Evolutionary conservation across 2,329 filamentous ascomycete genomes (phyloP).

Genomic region (Cyphellophora attinorum): DNA sequence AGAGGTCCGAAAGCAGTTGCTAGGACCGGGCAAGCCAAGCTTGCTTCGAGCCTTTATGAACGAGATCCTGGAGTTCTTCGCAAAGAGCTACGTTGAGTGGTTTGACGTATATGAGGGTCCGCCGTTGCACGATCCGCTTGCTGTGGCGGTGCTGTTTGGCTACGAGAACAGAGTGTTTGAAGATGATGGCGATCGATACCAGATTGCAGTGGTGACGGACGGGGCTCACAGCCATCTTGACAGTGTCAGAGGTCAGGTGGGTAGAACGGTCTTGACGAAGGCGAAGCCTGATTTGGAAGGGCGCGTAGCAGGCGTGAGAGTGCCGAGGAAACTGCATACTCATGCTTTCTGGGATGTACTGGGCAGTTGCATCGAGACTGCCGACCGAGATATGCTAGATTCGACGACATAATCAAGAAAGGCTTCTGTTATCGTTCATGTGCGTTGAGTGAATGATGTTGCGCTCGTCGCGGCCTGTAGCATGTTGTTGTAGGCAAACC

Average conservation of each 20-base stretch:
- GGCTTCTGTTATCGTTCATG: no score
- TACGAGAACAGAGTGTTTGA: constrained; percentile 47
- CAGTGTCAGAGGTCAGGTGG: constrained; percentile 6
- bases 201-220: constrained; percentile 34
- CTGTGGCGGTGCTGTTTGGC: constrained; percentile 67
- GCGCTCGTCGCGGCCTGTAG: no score
- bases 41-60: constrained; percentile 67
- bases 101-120: constrained; percentile 77
- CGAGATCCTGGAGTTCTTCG: constrained; percentile 82
- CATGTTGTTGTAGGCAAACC: no score
- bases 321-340: no score
- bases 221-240: constrained; percentile 6
- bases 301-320: no score
- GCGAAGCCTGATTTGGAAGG: no score
- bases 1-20: constrained; percentile 58
- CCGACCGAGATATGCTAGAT: no score
- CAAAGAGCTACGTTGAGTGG: constrained; percentile 67
- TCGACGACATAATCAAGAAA: no score
- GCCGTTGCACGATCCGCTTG: constrained; percentile 83
- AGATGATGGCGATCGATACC: constrained; percentile 30
- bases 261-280: constrained; percentile 5
- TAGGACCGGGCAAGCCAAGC: constrained; percentile 43
- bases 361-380: no score
- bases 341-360: no score
- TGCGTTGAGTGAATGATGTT: no score